Conservation (phyloP, 305 asterid species). For the Fraxinus platypoda region DNA sequence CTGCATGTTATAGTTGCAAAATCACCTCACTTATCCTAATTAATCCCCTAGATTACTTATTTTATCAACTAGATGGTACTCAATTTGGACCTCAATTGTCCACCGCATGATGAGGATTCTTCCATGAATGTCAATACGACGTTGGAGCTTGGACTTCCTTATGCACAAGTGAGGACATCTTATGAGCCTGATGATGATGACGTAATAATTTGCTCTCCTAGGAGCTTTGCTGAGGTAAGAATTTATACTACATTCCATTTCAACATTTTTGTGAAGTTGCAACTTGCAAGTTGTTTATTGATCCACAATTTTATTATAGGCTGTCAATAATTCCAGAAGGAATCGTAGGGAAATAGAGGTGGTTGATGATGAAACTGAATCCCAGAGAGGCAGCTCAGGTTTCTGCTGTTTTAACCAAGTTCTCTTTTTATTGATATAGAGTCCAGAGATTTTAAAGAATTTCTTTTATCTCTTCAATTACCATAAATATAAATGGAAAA, state of each 20-base stretch:
- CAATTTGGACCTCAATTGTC: conserved; percentile 10
- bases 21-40: not conserved
- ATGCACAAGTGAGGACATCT: not conserved
- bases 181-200: conserved; percentile 9
- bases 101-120: conserved; percentile 5
- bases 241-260: not conserved
- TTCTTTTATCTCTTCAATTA: not conserved
- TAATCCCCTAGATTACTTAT: not conserved
- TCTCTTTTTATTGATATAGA: not conserved
- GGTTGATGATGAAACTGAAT: conserved; percentile 6
- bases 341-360: conserved; percentile 5
- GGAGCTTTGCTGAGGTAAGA: conserved; percentile 8
- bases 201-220: conserved; percentile 12
- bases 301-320: not conserved
- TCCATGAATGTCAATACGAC: not conserved
- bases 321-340: conserved; percentile 4
- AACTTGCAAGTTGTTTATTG: not conserved
- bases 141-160: conserved; percentile 5
- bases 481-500: not conserved
- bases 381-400: conserved; percentile 5
- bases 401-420: not conserved
- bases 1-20: not conserved
- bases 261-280: not conserved
- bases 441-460: not conserved
- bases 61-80: conserved; percentile 6